Percentiles rank a stretch among this genome's conserved stretches.
Evolutionary conservation across 106 monocot genomes (phyloP).

Genomic region (Iris macrosiphon): DNA sequence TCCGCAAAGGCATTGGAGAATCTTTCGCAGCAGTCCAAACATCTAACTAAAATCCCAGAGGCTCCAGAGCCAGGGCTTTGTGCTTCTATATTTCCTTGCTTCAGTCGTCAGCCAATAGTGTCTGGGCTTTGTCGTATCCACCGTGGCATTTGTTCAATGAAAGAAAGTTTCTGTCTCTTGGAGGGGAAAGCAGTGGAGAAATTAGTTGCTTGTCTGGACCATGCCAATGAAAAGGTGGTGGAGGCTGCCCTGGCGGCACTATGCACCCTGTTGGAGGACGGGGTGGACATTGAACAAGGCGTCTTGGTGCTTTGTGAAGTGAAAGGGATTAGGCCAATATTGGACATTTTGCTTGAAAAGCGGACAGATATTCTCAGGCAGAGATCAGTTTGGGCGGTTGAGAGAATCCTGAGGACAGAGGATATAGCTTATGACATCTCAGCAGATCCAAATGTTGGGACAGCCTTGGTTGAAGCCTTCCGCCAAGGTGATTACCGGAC

Average conservation of each 20-base stretch:
- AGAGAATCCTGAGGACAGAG: slow-evolving; percentile 82
- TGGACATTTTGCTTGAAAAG: slow-evolving; percentile 57
- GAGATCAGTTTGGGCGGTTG: slow-evolving; percentile 83
- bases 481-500: slow-evolving; percentile 71
- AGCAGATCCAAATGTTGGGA: slow-evolving; percentile 58
- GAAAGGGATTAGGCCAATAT: slow-evolving; percentile 61
- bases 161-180: slow-evolving; percentile 75
- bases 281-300: slow-evolving; percentile 60
- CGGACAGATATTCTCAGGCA: slow-evolving; percentile 51
- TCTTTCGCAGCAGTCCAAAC: slow-evolving; percentile 65
- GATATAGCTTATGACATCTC: slow-evolving; percentile 73
- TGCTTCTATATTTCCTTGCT: slow-evolving; percentile 36
- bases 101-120: slow-evolving; percentile 21
- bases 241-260: slow-evolving; percentile 70
- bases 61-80: slow-evolving; percentile 29
- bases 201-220: slow-evolving; percentile 76
- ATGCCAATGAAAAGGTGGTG: slow-evolving; percentile 66
- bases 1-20: slow-evolving; percentile 78
- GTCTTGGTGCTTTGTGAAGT: slow-evolving; percentile 56
- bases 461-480: slow-evolving; percentile 88
- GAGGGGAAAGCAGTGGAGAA: slow-evolving; percentile 71
- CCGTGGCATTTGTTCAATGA: slow-evolving; percentile 63
- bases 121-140: slow-evolving; percentile 57
- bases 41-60: slow-evolving; percentile 32
- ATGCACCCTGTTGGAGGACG: slow-evolving; percentile 65